Base-by-base conservation (phyloP, 140 eudicot genomes). In the Anethum foeniculum region DNA sequence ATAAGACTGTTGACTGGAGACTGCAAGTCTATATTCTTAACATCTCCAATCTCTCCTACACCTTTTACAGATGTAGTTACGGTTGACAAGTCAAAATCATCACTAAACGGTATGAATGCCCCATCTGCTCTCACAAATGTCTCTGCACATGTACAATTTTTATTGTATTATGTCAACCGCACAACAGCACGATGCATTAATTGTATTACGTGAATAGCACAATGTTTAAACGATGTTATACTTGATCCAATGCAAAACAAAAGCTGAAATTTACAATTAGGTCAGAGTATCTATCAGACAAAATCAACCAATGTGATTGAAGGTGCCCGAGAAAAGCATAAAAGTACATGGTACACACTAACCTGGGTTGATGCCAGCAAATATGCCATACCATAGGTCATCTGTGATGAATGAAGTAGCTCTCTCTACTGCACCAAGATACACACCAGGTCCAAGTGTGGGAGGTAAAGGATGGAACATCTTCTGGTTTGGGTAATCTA, bases 381-480 rank as follows among this genome's bases (percentile, higher is more conserved):
- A 94, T 76, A 94, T 92, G 72, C 96, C 98, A 85, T 90, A 94
- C 98, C 97, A 94, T 39, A 90, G 93, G 79, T 94, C 97, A 73
- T 90, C 97, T 72, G 96, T 90, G 82, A 94, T 94, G 77, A 94
- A 94, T 36, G 98, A 94, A 76, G 98, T 94, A 78, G 98, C 98
- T 90, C 97, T 90, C 82, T 94, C 98, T 41, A 92, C 98, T 27
- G 98, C 93, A 84, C 98, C 98, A 38, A 94, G 94, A 86, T 94
- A 94, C 75, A 94, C 92, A 69, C 98, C 96, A 73, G 98, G 97
- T 79, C 98, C 98, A 84, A 94, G 98, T 69, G 96, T 87, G 34
- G 98, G 98, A 46, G 98, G 98, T 54, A 92, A 83, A 51, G 98
- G 98, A 90, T 94, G 98, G 84, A 92, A 94, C 97, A 94, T 94